Evolutionary conservation across 441 rosid species (phyloP), one percentile per base, ranked within the genome.

Genomic region (Populus hybrid): DNA sequence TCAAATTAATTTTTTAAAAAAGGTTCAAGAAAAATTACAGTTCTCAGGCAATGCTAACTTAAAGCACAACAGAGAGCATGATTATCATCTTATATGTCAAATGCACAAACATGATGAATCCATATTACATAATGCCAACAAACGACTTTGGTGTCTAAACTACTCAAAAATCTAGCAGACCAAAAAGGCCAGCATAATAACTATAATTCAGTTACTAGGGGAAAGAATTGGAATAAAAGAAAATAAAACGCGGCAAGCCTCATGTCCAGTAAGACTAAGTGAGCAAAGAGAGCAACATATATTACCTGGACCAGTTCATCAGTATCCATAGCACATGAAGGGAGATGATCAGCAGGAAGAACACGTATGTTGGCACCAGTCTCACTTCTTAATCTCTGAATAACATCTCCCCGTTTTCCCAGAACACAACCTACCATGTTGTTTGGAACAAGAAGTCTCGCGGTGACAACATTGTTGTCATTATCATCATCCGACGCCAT

Each of bases 261-360:
- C 10, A 7, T 42, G 14, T 36, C 6, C 19, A 5, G 32, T 21
- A 50, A 69, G 28, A 72, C n/a, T 59, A 12, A 81, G 73, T 19
- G 73, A 40, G 24, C 28, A 74, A 75, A 40, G 30, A 53, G 76
- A 59, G 24, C 26, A 71, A 36, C 61, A 70, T 28, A 82, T 19
- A 23, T 72, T 71, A 89, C 94, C 90, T 87, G 92, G 74, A 90
- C 91, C 82, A 89, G 74, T 75, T 90, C 94, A 76, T 90, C 94
- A 5, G 88, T 83, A 66, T 57, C 76, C 86, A 83, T 76, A 59
- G 92, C 94, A 81, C 89, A 46, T 46, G 57, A 46, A 46, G 57
- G 57, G 57, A 46, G 57, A 14, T 46, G 57, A 46, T 46, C 57
- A 46, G 57, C 57, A 23, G 89, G 86, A 81, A 89, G 92, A 67